Percentiles rank a stretch among this genome's conserved stretches.
phyloP scores from a whole-genome alignment of 2,329 filamentous ascomycete species.

The Trichoderma pleuroti region DNA sequence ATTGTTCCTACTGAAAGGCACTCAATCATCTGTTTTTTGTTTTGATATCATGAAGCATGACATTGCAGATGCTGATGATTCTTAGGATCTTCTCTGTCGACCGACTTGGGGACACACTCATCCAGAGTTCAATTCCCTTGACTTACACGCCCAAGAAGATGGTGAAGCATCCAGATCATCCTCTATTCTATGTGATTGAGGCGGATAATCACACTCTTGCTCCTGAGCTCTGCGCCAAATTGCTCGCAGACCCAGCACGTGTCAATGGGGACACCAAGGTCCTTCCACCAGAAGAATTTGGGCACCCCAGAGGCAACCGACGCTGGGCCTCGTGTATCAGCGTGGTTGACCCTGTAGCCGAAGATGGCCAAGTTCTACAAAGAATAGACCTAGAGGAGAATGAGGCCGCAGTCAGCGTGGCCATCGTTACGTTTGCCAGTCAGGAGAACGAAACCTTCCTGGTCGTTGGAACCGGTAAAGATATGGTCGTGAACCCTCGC shows the following conservation, averaged over 20 bases:
- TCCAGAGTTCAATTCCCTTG: conserved; percentile 81
- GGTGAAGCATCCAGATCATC: conserved; percentile 79
- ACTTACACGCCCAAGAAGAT: conserved; percentile 88
- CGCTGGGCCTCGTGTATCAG: conserved; percentile 97
- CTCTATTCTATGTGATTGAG: conserved; percentile 91
- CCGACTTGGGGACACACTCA: conserved; percentile 77
- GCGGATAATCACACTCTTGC: conserved; percentile 89
- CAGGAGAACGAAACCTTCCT: conserved; percentile 87
- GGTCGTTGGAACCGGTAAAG: conserved; percentile 90
- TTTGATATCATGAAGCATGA: background rate
- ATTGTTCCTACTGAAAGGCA: conserved; percentile 94
- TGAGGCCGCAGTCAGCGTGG: conserved; percentile 84
- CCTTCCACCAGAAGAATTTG: conserved; percentile 78
- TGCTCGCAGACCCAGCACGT: conserved; percentile 67
- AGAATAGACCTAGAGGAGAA: conserved; percentile 83
- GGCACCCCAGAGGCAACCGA: conserved; percentile 75
- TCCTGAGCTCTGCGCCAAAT: conserved; percentile 68
- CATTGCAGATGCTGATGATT: conserved; percentile 15
- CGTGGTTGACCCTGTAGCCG: conserved; percentile 76
- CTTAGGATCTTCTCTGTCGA: conserved; percentile 84
- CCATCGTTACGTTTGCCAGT: conserved; percentile 79
- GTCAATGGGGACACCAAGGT: conserved; percentile 70
- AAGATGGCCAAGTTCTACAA: conserved; percentile 66
- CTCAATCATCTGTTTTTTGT: conserved; percentile 8
- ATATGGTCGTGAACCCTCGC: conserved; percentile 75